phyloP scores from a whole-genome alignment of 192 early-diverging fungal species.

The Backusella macrospora region DNA sequence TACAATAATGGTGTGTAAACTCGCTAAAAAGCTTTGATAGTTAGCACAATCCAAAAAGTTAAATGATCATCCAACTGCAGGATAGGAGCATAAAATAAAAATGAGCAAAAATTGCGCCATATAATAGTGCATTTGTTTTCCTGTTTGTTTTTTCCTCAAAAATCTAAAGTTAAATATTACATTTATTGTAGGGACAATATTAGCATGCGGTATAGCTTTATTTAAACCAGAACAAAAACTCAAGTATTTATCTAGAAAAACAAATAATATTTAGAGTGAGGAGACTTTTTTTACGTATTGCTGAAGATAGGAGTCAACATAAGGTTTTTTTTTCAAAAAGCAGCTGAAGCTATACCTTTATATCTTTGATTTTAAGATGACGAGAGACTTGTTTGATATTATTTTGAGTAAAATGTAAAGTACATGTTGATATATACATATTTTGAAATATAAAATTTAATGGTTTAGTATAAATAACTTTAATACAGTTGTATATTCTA shows the following conservation, averaged over 20 bases:
- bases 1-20: background rate
- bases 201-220: no score
- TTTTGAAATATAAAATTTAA: no score
- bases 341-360: background rate
- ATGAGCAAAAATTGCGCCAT: background rate
- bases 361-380: background rate
- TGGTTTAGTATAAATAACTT: no score
- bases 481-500: no score
- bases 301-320: background rate
- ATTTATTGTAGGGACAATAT: no score
- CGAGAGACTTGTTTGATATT: conserved; percentile 1
- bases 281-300: background rate
- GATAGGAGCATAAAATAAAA: background rate
- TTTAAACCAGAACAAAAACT: no score
- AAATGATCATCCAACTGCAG: conserved; percentile 7
- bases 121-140: background rate
- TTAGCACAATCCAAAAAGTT: background rate
- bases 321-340: no score
- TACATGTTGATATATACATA: no score
- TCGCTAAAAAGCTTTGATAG: background rate
- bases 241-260: background rate
- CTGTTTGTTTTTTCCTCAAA: no score
- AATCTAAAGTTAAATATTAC: no score
- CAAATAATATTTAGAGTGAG: background rate
- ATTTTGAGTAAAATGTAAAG: background rate